Conservation (phyloP, 208 protist species). For the Acanthamoeba healyi region DNA sequence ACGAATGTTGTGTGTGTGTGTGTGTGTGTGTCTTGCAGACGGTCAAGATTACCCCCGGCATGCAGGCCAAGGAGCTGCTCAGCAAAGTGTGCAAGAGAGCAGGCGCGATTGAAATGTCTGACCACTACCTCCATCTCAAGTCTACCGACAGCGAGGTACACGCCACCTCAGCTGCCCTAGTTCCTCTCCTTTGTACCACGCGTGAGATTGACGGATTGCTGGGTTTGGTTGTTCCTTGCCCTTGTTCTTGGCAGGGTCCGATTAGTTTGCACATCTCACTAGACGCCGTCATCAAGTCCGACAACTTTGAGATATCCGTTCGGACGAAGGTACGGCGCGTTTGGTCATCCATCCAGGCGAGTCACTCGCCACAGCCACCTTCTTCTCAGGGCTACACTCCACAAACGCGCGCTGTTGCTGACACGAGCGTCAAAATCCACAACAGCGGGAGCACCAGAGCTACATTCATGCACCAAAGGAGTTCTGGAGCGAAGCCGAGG, state of each 20-base stretch:
- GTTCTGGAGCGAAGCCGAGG: slow-evolving; percentile 54
- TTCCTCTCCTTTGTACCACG: background rate
- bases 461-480: slow-evolving; percentile 61
- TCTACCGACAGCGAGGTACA: slow-evolving; percentile 29
- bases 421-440: no score
- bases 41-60: slow-evolving; percentile 33
- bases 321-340: background rate
- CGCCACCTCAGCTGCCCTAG: background rate
- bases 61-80: slow-evolving; percentile 63
- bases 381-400: no score
- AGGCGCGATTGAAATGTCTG: slow-evolving; percentile 34
- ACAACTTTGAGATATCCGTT: slow-evolving; percentile 38
- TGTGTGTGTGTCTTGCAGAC: slow-evolving; percentile 22
- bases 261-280: slow-evolving; percentile 17
- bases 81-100: slow-evolving; percentile 44
- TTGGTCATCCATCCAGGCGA: no score
- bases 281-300: slow-evolving; percentile 21
- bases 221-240: background rate
- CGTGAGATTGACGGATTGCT: no score
- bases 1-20: no score
- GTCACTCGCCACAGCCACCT: no score
- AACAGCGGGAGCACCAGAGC: slow-evolving; percentile 13
- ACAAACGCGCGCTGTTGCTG: no score
- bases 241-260: background rate
- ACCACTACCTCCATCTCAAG: slow-evolving; percentile 59